Percentiles rank a stretch among this genome's conserved stretches.
These are phyloP conservation scores for Aspergillus wentii DNA, from an alignment of 495 filamentous ascomycete genomes.

Conservation along the genomic window DNA sequence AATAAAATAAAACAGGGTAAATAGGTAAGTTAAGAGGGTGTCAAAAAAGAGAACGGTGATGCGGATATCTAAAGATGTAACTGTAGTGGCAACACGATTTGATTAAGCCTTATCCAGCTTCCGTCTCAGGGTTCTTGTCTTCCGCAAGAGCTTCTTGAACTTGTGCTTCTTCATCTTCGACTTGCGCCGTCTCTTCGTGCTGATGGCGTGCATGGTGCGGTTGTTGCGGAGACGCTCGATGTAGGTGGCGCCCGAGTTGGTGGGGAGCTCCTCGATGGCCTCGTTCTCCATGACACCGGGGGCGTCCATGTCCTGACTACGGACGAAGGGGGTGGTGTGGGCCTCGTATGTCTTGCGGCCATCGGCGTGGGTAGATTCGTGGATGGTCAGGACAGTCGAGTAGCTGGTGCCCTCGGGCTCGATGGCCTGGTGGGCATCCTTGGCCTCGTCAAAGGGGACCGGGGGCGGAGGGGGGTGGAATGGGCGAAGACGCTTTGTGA, in stretches of 20 bases:
- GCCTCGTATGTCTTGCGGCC: constrained; percentile 62
- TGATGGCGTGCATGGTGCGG: constrained; percentile 58
- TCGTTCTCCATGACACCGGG: constrained; percentile 22
- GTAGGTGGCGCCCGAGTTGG: constrained; percentile 29
- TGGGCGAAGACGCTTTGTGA: constrained; percentile 59
- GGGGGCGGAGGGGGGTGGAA: constrained; percentile 77
- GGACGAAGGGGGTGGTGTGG: constrained; percentile 36
- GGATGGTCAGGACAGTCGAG: constrained; percentile 76
- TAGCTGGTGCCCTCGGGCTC: constrained; percentile 51
- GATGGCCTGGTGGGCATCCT: constrained; percentile 26
- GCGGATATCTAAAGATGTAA: too few species aligned
- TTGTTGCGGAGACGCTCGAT: constrained; percentile 36
- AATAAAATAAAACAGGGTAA: constrained; percentile 1
- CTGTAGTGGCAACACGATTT: too few species aligned
- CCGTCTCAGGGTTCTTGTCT: constrained; percentile 82
- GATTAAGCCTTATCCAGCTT: constrained; percentile 64
- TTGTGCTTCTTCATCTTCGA: constrained; percentile 99
- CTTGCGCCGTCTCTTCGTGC: constrained; percentile 81
- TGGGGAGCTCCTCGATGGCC: constrained; percentile 32
- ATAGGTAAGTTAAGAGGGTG: constrained; percentile 11
- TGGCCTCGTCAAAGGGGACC: constrained; percentile 44
- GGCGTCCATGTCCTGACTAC: constrained; percentile 29
- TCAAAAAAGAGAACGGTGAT: constrained; percentile 7
- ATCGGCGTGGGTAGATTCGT: constrained; percentile 65
- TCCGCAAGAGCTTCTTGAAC: constrained; percentile 97